Conservation (phyloP, 805 yeast genomes). For the Novakomyces olei region DNA sequence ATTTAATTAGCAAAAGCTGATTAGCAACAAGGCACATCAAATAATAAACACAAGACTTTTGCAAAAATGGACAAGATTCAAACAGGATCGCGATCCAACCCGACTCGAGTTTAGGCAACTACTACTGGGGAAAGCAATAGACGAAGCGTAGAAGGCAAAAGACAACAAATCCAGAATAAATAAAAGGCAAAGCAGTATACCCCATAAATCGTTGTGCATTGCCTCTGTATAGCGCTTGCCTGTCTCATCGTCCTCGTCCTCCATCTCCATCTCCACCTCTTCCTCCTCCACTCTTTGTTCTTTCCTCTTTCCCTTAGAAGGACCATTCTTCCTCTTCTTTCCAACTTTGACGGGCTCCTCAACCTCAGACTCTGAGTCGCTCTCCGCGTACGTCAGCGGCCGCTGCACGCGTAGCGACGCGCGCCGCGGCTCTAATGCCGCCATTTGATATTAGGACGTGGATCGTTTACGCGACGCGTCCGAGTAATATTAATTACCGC, state of each 20-base stretch:
- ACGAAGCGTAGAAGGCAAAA: no score
- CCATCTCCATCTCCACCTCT: conserved; percentile 4
- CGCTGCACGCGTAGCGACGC: no score
- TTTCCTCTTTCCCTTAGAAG: not conserved
- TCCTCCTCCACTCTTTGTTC: not conserved
- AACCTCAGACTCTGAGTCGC: no score
- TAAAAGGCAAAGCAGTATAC: not conserved
- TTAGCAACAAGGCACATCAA: no score
- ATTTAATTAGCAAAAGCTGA: no score
- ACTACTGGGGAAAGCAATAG: not conserved
- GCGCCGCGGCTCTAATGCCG: no score
- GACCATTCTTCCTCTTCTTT: not conserved
- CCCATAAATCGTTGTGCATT: conserved; percentile 6
- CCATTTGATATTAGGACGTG: no score
- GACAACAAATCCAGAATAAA: not conserved
- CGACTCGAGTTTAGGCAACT: not conserved
- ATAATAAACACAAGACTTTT: no score
- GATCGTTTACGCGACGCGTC: no score
- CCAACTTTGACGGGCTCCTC: no score
- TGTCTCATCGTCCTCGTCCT: conserved; percentile 4
- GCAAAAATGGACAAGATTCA: not conserved
- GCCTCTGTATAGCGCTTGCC: conserved; percentile 5
- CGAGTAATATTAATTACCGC: no score
- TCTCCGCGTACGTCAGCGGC: no score
- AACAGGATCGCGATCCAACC: not conserved